phyloP scores from a whole-genome alignment of 768 basidiomycete species.

The Phylloporus sp. region DNA sequence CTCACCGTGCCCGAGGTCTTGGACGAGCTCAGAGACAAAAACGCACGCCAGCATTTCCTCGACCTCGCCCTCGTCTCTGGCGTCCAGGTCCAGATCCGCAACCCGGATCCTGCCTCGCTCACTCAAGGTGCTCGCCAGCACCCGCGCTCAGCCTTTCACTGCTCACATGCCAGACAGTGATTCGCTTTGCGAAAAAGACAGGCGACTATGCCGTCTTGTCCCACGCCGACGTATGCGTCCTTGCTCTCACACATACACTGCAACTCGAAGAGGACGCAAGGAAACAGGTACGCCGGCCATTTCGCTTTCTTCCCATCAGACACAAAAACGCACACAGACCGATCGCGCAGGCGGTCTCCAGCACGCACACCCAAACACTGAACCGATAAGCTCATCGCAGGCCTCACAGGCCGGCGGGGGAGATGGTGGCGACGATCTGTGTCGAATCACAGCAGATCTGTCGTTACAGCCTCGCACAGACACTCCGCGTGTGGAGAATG shows the following conservation, averaged over 20 bases:
- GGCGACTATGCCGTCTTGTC: constrained; percentile 94
- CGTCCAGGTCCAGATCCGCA: constrained; percentile 64
- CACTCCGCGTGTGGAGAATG: neutral
- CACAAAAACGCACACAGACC: neutral
- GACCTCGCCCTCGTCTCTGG: constrained; percentile 70
- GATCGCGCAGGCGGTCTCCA: constrained; percentile 2
- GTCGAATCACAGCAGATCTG: constrained; percentile 3
- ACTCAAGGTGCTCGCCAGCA: constrained; percentile 44
- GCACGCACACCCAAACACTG: constrained; percentile 2
- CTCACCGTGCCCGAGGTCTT: constrained; percentile 89
- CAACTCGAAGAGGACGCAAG: constrained; percentile 49
- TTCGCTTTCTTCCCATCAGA: neutral
- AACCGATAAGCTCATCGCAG: neutral
- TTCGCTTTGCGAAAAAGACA: constrained; percentile 88
- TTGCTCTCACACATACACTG: constrained; percentile 82
- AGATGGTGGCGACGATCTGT: constrained; percentile 10
- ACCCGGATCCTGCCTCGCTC: constrained; percentile 66
- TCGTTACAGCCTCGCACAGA: constrained; percentile 14
- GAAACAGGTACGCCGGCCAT: constrained; percentile 23
- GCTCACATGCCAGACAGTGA: constrained; percentile 49
- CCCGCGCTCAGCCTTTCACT: constrained; percentile 3
- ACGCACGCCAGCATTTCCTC: constrained; percentile 83
- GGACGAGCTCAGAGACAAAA: constrained; percentile 82
- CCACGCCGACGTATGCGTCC: constrained; percentile 81
- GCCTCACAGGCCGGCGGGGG: neutral